Evolutionary conservation across 2,329 filamentous ascomycete genomes (phyloP).

Genomic region (Diaporthe vexans): DNA sequence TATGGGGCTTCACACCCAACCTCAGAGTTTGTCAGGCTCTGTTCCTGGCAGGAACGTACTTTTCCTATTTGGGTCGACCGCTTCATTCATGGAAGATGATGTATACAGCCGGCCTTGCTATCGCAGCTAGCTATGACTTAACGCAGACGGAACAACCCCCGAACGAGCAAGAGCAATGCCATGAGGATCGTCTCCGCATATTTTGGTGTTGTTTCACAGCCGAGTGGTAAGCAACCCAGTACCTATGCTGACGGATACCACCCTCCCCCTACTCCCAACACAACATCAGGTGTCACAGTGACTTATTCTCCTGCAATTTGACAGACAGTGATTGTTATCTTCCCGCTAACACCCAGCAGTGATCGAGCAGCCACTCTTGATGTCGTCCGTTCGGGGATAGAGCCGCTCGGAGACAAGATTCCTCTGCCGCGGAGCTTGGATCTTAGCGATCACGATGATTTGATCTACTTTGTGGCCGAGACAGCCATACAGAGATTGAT

Average conservation of each 20-base stretch:
- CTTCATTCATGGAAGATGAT: constrained; percentile 54
- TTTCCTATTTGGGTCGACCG: constrained; percentile 53
- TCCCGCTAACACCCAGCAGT: constrained; percentile 55
- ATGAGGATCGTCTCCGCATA: constrained; percentile 67
- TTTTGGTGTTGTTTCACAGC: constrained; percentile 82
- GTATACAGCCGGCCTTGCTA: constrained; percentile 47
- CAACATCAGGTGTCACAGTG: background rate
- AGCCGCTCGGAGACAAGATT: constrained; percentile 54
- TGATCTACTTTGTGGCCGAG: constrained; percentile 58
- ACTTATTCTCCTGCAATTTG: background rate
- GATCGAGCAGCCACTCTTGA: constrained; percentile 78
- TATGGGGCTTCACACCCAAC: constrained; percentile 52
- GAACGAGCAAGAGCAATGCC: constrained; percentile 39
- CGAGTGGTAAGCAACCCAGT: constrained; percentile 68
- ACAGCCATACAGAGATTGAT: constrained; percentile 57
- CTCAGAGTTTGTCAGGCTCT: constrained; percentile 52
- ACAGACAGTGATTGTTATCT: background rate
- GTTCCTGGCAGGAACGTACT: constrained; percentile 55
- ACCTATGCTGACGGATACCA: background rate
- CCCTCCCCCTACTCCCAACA: background rate
- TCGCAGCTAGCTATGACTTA: constrained; percentile 1
- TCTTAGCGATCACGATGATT: constrained; percentile 51
- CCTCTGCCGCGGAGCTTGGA: constrained; percentile 52
- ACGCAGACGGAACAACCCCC: background rate
- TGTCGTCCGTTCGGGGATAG: constrained; percentile 53